Evolutionary conservation across 805 yeast species (phyloP).

Genomic region (Zygosaccharomyces siamensis): DNA sequence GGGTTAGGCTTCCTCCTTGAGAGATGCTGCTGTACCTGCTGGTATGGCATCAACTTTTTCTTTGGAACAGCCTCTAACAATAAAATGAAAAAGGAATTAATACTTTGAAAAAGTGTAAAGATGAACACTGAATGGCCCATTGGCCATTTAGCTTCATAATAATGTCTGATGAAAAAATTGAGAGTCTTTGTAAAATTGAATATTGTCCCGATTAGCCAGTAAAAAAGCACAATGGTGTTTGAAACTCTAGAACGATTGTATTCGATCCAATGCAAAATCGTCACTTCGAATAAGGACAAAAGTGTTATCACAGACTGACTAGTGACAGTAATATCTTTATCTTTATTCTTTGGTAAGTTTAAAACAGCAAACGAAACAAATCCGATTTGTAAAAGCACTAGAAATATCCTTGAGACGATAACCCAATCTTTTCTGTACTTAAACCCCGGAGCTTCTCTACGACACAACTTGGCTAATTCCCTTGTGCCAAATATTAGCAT

Average conservation of each 20-base stretch:
- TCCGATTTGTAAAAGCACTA: conserved; percentile 33
- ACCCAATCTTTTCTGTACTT: conserved; percentile 40
- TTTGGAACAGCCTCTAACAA: conserved; percentile 38
- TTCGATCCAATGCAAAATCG: conserved; percentile 64
- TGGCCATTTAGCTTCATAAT: conserved; percentile 29
- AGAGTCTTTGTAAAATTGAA: conserved; percentile 44
- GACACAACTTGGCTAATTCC: conserved; percentile 32
- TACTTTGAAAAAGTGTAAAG: conserved; percentile 32
- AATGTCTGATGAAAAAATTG: conserved; percentile 37
- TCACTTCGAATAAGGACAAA: conserved; percentile 45
- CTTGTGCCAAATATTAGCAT: conserved; percentile 42
- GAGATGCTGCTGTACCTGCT: conserved; percentile 32
- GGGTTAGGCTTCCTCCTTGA: conserved; percentile 35
- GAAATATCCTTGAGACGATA: conserved; percentile 32
- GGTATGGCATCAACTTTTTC: conserved; percentile 41
- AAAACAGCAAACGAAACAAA: conserved; percentile 28
- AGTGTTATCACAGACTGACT: conserved; percentile 29
- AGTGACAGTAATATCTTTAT: conserved; percentile 20
- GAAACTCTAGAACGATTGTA: conserved; percentile 62
- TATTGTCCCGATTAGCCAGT: conserved; percentile 61
- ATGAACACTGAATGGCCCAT: conserved; percentile 27
- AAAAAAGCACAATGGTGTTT: conserved; percentile 61
- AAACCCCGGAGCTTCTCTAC: conserved; percentile 23
- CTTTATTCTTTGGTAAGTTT: conserved; percentile 17
- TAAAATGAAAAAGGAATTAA: conserved; percentile 33